Base-by-base conservation (phyloP, 2,329 filamentous ascomycete genomes). In the Trichocomaceae sp. region DNA sequence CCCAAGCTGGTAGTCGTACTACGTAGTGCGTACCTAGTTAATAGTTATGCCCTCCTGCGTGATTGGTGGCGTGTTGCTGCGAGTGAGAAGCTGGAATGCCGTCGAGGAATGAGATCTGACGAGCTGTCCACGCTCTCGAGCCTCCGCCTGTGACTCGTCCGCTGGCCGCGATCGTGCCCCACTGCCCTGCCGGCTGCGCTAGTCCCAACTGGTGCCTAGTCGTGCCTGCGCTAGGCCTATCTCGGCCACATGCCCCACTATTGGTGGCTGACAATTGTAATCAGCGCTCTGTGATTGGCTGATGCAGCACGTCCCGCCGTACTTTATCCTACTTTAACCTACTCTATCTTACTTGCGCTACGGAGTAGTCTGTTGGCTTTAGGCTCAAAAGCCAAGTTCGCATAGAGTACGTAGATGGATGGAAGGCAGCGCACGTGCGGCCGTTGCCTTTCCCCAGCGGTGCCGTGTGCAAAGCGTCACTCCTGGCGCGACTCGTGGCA, bases 81-180 rank as follows among this genome's bases (percentile, higher is more conserved):
- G 13, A 12, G n/a, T 35, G 35, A 35, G 41, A 13, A 17, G 13
- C 7, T 26, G 20, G 47, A 17, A 31, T 22, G 19, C 39, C 10
- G n/a, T 15, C 20, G 37, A 23, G 41, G 31, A 55, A 55, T 55
- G 39, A 50, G 19, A 35, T 22, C 20, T 15, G 31, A 22, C 42
- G 26, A 13, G 39, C 39, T 35, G 47, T 23, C 26, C 52, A 55
- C 53, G 53, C 22, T 50, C 37, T 29, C 15, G 20, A 10, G 41
- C 29, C 1, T 13, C 7, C 20, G 41, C 39, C 23, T 55, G 53
- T 55, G 53, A 55, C 47, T 55, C 37, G 53, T 31, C 33, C 8
- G 22, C n/a, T 37, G 10, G 3, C 15, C 35, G n/a, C 9, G 39
- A 42, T 42, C 39, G 2, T 7, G 39, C 48, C 35, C 48, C 47